phyloP scores from a whole-genome alignment of 1,284 basidiomycete species.

The Papiliotrema laurentii region DNA sequence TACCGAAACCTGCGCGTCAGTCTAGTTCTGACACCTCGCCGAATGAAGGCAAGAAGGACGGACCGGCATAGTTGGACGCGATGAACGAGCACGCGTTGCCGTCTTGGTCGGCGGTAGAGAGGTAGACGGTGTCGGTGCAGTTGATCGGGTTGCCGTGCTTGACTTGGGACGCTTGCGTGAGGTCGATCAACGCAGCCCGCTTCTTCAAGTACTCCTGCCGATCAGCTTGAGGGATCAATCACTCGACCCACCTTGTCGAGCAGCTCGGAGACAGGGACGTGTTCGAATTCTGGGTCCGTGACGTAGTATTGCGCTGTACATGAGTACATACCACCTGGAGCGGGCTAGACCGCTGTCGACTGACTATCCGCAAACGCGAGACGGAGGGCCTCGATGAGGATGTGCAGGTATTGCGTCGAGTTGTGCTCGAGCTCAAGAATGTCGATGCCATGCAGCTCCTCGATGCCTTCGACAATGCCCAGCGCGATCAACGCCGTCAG shows the following conservation, averaged over 20 bases:
- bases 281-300: slow-evolving; percentile 71
- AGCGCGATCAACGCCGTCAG: slow-evolving; percentile 88
- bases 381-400: slow-evolving; percentile 63
- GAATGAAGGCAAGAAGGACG: slow-evolving; percentile 13
- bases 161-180: slow-evolving; percentile 61
- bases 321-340: background rate
- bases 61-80: slow-evolving; percentile 75
- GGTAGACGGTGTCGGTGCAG: slow-evolving; percentile 93
- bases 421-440: slow-evolving; percentile 80
- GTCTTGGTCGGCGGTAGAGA: slow-evolving; percentile 78
- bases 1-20: slow-evolving; percentile 50
- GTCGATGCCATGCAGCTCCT: slow-evolving; percentile 65
- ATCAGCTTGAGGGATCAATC: slow-evolving; percentile 3
- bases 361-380: slow-evolving; percentile 40
- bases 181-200: slow-evolving; percentile 76
- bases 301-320: slow-evolving; percentile 67
- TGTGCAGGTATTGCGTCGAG: slow-evolving; percentile 79
- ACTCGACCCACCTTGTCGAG: slow-evolving; percentile 62
- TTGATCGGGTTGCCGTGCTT: slow-evolving; percentile 53
- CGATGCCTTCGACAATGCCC: slow-evolving; percentile 82
- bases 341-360: background rate
- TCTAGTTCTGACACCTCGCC: background rate
- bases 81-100: slow-evolving; percentile 95
- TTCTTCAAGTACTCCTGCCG: slow-evolving; percentile 68
- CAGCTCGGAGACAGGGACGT: slow-evolving; percentile 70